A percentile compares a stretch with the other conserved stretches of the same genome.
Conservation (phyloP, 2,329 filamentous ascomycete species). For the Lachnellula occidentalis region DNA sequence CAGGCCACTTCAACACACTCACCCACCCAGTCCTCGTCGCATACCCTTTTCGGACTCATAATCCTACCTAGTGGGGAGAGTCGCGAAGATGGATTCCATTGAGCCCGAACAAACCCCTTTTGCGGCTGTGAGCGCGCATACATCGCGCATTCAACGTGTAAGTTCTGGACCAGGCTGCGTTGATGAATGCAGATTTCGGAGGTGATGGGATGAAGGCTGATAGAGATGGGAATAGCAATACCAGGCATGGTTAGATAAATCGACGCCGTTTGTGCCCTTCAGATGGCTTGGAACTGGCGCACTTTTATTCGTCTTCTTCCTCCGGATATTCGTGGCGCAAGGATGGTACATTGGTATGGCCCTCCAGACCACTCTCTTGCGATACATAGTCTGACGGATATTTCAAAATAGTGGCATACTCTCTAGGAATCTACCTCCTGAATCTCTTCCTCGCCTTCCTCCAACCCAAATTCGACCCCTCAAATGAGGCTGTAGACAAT, state of each 20-base stretch:
- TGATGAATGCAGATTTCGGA: neutral
- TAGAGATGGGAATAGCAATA: conserved; percentile 60
- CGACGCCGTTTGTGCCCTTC: conserved; percentile 82
- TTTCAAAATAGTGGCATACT: conserved; percentile 72
- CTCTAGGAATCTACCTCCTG: conserved; percentile 95
- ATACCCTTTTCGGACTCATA: neutral
- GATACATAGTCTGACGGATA: neutral
- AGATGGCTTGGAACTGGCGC: conserved; percentile 82
- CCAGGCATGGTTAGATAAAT: conserved; percentile 89
- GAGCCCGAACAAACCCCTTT: conserved; percentile 91
- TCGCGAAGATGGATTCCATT: conserved; percentile 66
- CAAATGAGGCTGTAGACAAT: conserved; percentile 82
- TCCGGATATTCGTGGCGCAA: conserved; percentile 85
- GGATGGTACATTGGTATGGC: conserved; percentile 94
- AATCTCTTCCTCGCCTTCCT: conserved; percentile 99
- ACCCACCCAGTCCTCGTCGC: neutral
- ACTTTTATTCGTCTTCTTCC: conserved; percentile 73
- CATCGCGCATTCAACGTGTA: conserved; percentile 68
- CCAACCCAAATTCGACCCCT: conserved; percentile 97
- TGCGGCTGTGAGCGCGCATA: conserved; percentile 81
- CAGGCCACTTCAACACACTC: neutral
- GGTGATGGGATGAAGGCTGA: conserved; percentile 13
- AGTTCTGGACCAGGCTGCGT: conserved; percentile 29
- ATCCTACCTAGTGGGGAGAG: neutral
- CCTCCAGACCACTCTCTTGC: conserved; percentile 4